Conservation (phyloP, 768 basidiomycete species). For the Collybiopsis luxurians region DNA sequence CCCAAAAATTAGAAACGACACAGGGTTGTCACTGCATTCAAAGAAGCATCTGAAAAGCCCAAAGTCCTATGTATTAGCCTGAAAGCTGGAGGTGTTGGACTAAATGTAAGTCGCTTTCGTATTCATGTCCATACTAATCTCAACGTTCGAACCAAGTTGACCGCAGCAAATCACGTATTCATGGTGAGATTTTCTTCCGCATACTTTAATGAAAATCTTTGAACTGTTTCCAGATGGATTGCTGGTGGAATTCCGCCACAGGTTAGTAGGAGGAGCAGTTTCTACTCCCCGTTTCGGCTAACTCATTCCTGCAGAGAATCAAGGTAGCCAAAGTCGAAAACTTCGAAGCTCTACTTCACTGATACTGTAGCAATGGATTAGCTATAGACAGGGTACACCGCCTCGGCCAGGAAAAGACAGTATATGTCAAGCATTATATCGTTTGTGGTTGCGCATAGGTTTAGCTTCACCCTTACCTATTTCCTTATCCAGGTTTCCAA, state of each 20-base stretch:
- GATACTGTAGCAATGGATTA: constrained; percentile 17
- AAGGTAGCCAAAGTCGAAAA: constrained; percentile 43
- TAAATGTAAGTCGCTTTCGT: constrained; percentile 56
- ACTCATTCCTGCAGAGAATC: constrained; percentile 45
- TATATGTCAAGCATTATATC: constrained; percentile 84
- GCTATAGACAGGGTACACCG: constrained; percentile 86
- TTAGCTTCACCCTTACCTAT: not conserved
- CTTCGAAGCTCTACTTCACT: not conserved
- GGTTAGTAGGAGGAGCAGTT: not conserved
- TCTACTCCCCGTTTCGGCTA: not conserved
- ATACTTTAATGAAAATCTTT: not conserved
- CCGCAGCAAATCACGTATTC: constrained; percentile 81
- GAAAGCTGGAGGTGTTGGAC: constrained; percentile 90
- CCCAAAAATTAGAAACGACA: constrained; percentile 49
- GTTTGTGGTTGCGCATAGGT: constrained; percentile 37
- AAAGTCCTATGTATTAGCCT: constrained; percentile 77
- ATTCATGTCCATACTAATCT: not conserved
- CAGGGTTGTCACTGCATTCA: constrained; percentile 77
- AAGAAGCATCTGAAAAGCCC: constrained; percentile 60
- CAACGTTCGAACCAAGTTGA: constrained; percentile 43
- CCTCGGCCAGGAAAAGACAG: constrained; percentile 79
- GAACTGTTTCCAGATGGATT: constrained; percentile 68
- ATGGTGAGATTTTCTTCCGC: constrained; percentile 48
- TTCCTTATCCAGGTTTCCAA: constrained; percentile 48
- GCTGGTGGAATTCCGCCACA: constrained; percentile 87